Evolutionary conservation across 169 alveolate species (phyloP), one percentile per base, ranked within the genome.

Genomic region (Eimeria brunetti): DNA sequence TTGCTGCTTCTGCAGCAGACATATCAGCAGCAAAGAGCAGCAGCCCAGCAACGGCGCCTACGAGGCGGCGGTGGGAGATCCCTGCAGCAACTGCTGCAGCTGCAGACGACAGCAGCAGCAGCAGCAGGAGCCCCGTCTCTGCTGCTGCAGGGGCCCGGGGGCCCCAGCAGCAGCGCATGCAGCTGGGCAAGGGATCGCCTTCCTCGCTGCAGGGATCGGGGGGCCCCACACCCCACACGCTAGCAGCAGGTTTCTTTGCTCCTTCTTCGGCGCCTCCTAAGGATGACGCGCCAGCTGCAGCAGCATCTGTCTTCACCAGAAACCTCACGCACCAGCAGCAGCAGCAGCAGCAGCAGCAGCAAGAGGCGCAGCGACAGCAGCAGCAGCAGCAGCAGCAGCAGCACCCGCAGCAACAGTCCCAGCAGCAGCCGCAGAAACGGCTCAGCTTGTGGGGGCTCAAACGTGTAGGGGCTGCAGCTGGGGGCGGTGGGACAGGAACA

Each of bases 241-340:
- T 84, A 36, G 91, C 91, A 58, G 91, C 91, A 0, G 91, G 91
- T 22, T 84, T 84, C 76, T 84, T 84, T 38, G 53, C 91, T 7
- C 78, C 91, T 38, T 62, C 91, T 36, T 53, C 91, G 16, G 91
- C 91, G 2, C 91, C 91, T 44, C 91, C 91, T 24, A 84, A 84
- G 24, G 91, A 84, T 51, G 91, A 84, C 27, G 16, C 51, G 12
- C 89, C 89, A 9, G 71, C 58, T 8, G 5, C 91, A 44, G 69
- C 71, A 7, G 44, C 89, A 49, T 80, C 89, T 24, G 49, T 80
- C 76, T 84, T 84, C 38, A 84, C 91, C 24, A 56, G 91, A 67
- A 84, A 84, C 78, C 75, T 56, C 51, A 30, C 78, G 78, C 91
- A 84, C 41, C 91, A 56, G 90, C 90, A 83, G 90, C 89, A 80